phyloP scores from a whole-genome alignment of 306 rosid species.

The Castanea mollissima region DNA sequence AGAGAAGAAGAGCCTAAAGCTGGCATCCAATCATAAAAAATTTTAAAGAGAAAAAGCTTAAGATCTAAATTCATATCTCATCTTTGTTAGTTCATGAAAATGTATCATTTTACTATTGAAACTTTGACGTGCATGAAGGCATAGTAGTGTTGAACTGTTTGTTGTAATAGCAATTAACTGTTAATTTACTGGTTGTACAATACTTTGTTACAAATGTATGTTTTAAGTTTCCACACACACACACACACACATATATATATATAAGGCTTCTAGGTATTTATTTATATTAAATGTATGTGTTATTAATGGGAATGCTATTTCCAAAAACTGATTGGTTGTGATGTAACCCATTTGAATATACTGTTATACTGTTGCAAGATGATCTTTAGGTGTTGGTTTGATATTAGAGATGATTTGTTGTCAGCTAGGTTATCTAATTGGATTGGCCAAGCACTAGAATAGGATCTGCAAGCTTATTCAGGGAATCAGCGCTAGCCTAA shows the following conservation, averaged over 20 bases:
- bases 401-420: not conserved
- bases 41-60: too few relatives aligned
- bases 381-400: not conserved
- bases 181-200: not conserved
- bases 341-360: not conserved
- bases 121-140: not conserved
- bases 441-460: not conserved
- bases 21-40: too few relatives aligned
- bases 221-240: not conserved
- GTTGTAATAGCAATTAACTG: not conserved
- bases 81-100: slow-evolving; percentile 1
- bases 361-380: not conserved
- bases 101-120: not conserved
- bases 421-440: not conserved
- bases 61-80: slow-evolving; percentile 22
- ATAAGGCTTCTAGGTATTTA: too few relatives aligned
- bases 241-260: not conserved
- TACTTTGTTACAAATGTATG: not conserved
- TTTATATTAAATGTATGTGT: not conserved
- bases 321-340: not conserved
- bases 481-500: not conserved
- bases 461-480: slow-evolving; percentile 1
- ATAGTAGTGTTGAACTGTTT: not conserved
- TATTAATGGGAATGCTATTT: not conserved
- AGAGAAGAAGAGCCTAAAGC: too few relatives aligned